Conservation (phyloP, 1,284 basidiomycete species). For the Xanthoconium separans region DNA sequence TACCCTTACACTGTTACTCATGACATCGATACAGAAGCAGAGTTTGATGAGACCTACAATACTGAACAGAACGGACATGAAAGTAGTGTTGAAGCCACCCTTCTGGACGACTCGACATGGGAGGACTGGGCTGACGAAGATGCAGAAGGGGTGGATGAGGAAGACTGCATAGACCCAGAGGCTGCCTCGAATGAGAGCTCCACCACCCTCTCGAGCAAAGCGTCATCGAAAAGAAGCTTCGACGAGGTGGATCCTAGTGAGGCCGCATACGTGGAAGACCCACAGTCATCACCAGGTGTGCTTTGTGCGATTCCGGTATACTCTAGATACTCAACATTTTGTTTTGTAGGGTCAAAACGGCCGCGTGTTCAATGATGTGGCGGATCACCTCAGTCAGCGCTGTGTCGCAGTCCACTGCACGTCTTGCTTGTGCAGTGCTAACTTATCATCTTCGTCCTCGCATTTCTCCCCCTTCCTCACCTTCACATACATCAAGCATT, state of each 20-base stretch:
- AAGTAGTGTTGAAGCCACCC: conserved; percentile 15
- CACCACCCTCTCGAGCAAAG: conserved; percentile 46
- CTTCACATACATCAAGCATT: conserved; percentile 10
- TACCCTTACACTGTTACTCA: neutral
- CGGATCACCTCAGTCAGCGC: neutral
- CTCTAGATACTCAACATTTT: neutral
- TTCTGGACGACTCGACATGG: conserved; percentile 29
- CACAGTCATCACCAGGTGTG: conserved; percentile 48
- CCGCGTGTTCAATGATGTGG: conserved; percentile 33
- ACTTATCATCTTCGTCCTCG: conserved; percentile 28
- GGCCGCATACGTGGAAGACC: conserved; percentile 29
- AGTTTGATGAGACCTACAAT: conserved; percentile 26
- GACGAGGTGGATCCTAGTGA: conserved; percentile 47
- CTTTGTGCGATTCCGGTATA: conserved; percentile 1
- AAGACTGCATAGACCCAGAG: conserved; percentile 37
- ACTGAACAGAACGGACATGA: conserved; percentile 18
- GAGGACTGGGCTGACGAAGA: conserved; percentile 41
- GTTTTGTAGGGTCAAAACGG: conserved; percentile 36
- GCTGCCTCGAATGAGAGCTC: conserved; percentile 40
- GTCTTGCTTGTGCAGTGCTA: conserved; percentile 20
- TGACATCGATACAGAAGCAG: conserved; percentile 20
- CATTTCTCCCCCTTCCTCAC: conserved; percentile 5
- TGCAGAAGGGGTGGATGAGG: conserved; percentile 41
- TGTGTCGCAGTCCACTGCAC: conserved; percentile 1
- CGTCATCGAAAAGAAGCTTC: conserved; percentile 45